phyloP scores from a whole-genome alignment of 1,284 basidiomycete genomes.

The Fomitopsis pinicola region DNA sequence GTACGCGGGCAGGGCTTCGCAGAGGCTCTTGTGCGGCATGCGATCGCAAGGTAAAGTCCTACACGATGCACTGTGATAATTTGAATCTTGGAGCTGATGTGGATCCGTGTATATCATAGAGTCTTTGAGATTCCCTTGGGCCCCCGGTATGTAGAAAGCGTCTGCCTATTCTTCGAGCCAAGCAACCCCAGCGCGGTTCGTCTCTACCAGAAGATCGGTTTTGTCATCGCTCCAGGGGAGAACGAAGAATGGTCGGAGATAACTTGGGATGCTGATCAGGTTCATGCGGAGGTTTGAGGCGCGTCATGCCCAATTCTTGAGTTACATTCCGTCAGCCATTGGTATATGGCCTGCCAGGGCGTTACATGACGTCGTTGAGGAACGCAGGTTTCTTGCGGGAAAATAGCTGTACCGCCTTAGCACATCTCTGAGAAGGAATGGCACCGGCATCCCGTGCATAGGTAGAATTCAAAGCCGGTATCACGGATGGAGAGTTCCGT shows the following conservation, averaged over 20 bases:
- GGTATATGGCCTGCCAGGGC: too few relatives aligned
- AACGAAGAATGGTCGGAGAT: neutral
- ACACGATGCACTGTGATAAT: neutral
- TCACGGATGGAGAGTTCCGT: too few relatives aligned
- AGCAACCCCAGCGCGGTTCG: neutral
- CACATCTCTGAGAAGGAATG: too few relatives aligned
- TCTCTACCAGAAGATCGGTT: neutral
- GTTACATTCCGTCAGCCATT: too few relatives aligned
- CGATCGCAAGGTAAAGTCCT: neutral
- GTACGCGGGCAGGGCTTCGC: neutral
- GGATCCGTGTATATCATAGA: neutral
- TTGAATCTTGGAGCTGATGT: neutral
- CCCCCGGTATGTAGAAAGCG: neutral
- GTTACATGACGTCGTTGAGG: too few relatives aligned
- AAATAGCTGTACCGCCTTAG: too few relatives aligned
- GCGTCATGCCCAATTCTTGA: too few relatives aligned
- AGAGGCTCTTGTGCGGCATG: neutral
- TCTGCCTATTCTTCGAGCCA: neutral
- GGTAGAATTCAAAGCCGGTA: too few relatives aligned
- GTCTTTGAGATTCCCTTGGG: neutral
- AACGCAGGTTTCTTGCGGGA: too few relatives aligned
- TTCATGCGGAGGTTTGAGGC: too few relatives aligned
- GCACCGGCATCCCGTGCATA: too few relatives aligned
- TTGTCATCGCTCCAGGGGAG: neutral
- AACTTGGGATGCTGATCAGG: neutral